A percentile compares a stretch with the other conserved stretches of the same genome.
phyloP scores from a whole-genome alignment of 192 early-diverging fungal genomes.

The Umbelopsis isabellina region DNA sequence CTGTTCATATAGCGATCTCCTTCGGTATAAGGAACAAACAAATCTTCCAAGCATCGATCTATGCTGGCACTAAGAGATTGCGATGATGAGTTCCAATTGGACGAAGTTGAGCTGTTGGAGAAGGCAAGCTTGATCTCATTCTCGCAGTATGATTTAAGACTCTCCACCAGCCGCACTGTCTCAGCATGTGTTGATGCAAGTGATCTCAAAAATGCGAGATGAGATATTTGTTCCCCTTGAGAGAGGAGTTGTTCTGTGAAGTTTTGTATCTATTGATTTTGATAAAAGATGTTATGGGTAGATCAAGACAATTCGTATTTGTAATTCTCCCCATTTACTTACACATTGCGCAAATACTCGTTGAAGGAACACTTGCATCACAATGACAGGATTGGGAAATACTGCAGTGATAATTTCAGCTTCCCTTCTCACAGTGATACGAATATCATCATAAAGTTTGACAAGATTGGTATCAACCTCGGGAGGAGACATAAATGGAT shows the following conservation, averaged over 20 bases:
- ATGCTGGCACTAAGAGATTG: slow-evolving; percentile 71
- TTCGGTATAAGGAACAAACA: slow-evolving; percentile 94
- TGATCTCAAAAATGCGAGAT: slow-evolving; percentile 80
- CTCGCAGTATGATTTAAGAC: slow-evolving; percentile 81
- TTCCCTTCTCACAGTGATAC: slow-evolving; percentile 81
- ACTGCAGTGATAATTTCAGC: slow-evolving; percentile 92
- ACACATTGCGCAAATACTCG: slow-evolving; percentile 96
- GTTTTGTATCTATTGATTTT: slow-evolving; percentile 73
- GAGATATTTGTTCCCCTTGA: slow-evolving; percentile 69
- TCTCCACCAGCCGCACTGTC: slow-evolving; percentile 72
- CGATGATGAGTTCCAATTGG: slow-evolving; percentile 41
- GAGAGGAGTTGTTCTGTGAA: slow-evolving; percentile 82
- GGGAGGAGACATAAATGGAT: slow-evolving; percentile 59
- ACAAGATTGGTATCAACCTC: slow-evolving; percentile 70
- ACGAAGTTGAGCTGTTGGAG: not conserved
- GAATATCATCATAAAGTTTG: slow-evolving; percentile 84
- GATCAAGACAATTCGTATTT: not conserved
- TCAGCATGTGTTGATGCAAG: slow-evolving; percentile 74
- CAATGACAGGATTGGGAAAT: slow-evolving; percentile 87
- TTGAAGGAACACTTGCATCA: slow-evolving; percentile 93
- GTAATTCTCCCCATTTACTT: slow-evolving; percentile 23
- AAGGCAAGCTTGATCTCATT: slow-evolving; percentile 41
- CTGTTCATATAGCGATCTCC: slow-evolving; percentile 84
- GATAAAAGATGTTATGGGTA: not conserved
- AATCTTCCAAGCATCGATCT: slow-evolving; percentile 90